A percentile compares a stretch with the other conserved stretches of the same genome.
phyloP scores from a whole-genome alignment of 73 alveolate species.

The Tetrahymena borealis region DNA sequence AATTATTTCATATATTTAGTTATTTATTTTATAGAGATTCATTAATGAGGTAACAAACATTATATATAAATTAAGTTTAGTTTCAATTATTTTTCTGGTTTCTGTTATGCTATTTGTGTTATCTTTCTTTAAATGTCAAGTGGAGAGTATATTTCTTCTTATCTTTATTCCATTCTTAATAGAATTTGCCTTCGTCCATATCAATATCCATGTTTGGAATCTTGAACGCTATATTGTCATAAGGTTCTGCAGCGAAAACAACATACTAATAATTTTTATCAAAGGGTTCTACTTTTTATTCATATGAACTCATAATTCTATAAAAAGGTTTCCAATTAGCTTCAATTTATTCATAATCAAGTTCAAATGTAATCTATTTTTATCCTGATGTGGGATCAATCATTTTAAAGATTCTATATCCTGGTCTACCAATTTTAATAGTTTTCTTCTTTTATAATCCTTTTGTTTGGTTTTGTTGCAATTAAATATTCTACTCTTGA shows the following conservation, averaged over 20 bases:
- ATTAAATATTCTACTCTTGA: conserved; percentile 60
- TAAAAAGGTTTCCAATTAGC: conserved; percentile 77
- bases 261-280: conserved; percentile 92
- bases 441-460: conserved; percentile 53
- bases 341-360: conserved; percentile 91
- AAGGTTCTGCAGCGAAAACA: conserved; percentile 98
- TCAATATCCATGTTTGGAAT: conserved; percentile 39
- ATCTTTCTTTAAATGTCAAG: conserved; percentile 22
- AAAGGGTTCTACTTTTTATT: conserved; percentile 79
- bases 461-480: conserved; percentile 63
- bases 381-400: conserved; percentile 90
- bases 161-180: conserved; percentile 37
- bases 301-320: conserved; percentile 96
- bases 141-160: conserved; percentile 32
- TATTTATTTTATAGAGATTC: no score
- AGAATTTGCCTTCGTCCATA: conserved; percentile 31
- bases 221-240: conserved; percentile 80
- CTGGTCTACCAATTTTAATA: conserved; percentile 99
- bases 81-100: neutral
- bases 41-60: neutral
- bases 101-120: conserved; percentile 3
- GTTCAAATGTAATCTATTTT: conserved; percentile 93
- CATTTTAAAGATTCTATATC: conserved; percentile 94
- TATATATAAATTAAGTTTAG: neutral
- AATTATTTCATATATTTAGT: no score